Evolutionary conservation across 768 basidiomycete species (phyloP).

Genomic region (Tricholoma sp.): DNA sequence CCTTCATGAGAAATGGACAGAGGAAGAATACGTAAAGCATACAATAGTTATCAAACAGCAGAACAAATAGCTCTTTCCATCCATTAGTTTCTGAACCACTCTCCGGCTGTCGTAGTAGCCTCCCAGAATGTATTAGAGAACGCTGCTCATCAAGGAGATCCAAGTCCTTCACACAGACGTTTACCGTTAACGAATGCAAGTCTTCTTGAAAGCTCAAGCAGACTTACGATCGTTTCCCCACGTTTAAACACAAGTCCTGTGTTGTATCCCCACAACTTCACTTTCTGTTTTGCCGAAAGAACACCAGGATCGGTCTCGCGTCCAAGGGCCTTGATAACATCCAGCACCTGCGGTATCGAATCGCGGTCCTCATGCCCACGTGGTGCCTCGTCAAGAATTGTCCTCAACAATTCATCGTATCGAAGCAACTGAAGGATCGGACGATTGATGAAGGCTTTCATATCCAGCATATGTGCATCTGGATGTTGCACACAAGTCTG

Average conservation of each 20-base stretch:
- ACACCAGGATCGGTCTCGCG: constrained; percentile 89
- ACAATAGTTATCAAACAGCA: constrained; percentile 96
- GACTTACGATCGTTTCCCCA: constrained; percentile 60
- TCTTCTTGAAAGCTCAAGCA: not conserved
- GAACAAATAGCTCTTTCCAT: constrained; percentile 81
- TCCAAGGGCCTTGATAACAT: constrained; percentile 79
- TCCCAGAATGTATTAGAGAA: constrained; percentile 78
- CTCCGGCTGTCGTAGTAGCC: constrained; percentile 78
- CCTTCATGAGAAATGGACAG: constrained; percentile 6
- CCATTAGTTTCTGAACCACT: constrained; percentile 70
- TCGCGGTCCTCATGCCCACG: constrained; percentile 72
- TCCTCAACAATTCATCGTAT: constrained; percentile 78
- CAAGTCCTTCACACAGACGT: constrained; percentile 54
- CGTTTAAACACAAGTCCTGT: constrained; percentile 71
- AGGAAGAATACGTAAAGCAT: constrained; percentile 22
- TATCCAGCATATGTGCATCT: constrained; percentile 75
- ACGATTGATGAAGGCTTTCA: constrained; percentile 89
- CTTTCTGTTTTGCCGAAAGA: constrained; percentile 78
- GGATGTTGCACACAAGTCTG: constrained; percentile 55
- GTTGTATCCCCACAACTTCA: constrained; percentile 83
- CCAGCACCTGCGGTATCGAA: constrained; percentile 82
- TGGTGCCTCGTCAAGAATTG: constrained; percentile 74
- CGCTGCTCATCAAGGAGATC: constrained; percentile 83
- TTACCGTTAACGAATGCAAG: too few species aligned
- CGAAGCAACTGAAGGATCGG: constrained; percentile 86